Evolutionary conservation across 257 asterid species (phyloP).

Genomic region (Solanum dulcamara): DNA sequence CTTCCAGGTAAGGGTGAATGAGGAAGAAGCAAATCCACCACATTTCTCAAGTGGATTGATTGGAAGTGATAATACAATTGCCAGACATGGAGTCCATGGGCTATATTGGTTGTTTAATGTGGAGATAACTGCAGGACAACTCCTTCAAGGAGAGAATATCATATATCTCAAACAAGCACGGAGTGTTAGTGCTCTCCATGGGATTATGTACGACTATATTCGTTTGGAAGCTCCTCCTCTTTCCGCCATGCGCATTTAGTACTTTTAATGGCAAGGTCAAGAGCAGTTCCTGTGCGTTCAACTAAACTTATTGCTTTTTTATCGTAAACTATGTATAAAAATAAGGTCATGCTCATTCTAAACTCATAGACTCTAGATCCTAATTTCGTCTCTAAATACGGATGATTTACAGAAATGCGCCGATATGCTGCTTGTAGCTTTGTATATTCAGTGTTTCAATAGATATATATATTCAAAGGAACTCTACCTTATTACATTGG

Average conservation of each 20-base stretch:
- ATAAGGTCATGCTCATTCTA: neutral
- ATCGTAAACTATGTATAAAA: neutral
- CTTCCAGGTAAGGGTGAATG: conserved; percentile 55
- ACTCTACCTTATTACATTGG: neutral
- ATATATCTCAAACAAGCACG: neutral
- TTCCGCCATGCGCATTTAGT: neutral
- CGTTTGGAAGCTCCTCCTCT: conserved; percentile 11
- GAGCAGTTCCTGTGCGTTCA: neutral
- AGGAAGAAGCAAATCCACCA: conserved; percentile 6
- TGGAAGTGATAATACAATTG: conserved; percentile 8
- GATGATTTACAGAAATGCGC: neutral
- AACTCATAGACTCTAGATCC: neutral
- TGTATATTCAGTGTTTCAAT: neutral
- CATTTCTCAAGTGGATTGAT: conserved; percentile 10
- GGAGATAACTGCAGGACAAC: neutral
- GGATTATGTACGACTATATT: conserved; percentile 12
- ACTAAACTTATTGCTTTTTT: neutral
- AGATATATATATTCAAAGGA: neutral
- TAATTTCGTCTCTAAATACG: neutral
- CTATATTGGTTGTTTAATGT: conserved; percentile 5
- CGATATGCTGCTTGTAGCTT: neutral
- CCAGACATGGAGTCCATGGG: conserved; percentile 13
- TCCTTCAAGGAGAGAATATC: neutral
- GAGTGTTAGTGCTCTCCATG: neutral
- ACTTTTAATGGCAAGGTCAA: neutral